Percentiles rank a stretch among this genome's conserved stretches.
Evolutionary conservation across 805 yeast species (phyloP).

Genomic region (Cyberlindnera galapagoensis): DNA sequence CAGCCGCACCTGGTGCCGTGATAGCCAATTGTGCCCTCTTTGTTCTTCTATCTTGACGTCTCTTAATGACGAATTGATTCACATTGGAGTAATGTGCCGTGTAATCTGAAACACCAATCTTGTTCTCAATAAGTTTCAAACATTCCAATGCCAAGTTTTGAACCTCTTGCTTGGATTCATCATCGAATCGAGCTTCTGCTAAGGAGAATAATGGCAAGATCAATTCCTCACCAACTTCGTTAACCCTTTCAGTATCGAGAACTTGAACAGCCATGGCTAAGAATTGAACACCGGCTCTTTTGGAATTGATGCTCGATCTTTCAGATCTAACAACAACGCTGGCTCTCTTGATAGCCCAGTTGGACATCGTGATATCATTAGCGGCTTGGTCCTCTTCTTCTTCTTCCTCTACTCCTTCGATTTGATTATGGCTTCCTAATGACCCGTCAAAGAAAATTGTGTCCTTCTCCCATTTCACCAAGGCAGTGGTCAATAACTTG

Average conservation of each 20-base stretch:
- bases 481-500: constrained; percentile 56
- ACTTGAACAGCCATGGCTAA: constrained; percentile 58
- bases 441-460: constrained; percentile 28
- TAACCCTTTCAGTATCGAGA: constrained; percentile 35
- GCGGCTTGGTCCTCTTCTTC: constrained; percentile 19
- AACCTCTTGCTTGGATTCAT: constrained; percentile 45
- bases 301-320: constrained; percentile 48
- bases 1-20: constrained; percentile 75
- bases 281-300: constrained; percentile 63
- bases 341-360: constrained; percentile 58
- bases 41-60: constrained; percentile 71
- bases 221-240: constrained; percentile 38
- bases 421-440: constrained; percentile 15
- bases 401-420: constrained; percentile 21
- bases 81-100: constrained; percentile 56
- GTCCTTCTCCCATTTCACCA: constrained; percentile 51
- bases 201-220: constrained; percentile 48
- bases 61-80: constrained; percentile 47
- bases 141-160: constrained; percentile 55
- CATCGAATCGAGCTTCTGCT: constrained; percentile 38
- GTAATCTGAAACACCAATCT: constrained; percentile 67
- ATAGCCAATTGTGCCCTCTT: constrained; percentile 72
- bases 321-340: constrained; percentile 64
- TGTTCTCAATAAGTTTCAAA: constrained; percentile 55
- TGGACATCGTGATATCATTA: constrained; percentile 35